Evolutionary conservation across 2,329 filamentous ascomycete genomes (phyloP), one percentile per base, ranked within the genome.

Genomic region (Colletotrichum plurivorum): DNA sequence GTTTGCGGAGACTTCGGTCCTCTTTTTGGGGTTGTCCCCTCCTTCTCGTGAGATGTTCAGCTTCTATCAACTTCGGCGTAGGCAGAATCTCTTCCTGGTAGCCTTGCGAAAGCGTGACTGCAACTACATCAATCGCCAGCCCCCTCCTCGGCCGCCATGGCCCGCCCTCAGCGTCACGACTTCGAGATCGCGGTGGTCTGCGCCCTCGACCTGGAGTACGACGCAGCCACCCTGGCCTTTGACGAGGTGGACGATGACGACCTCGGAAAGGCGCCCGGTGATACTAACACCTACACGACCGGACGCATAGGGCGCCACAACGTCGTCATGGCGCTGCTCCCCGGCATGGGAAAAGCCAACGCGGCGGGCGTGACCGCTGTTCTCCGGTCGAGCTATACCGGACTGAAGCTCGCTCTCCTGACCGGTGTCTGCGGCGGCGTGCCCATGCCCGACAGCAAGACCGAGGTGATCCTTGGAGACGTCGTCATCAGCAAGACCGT

Each of bases 151-250:
- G 5, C 4, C 41, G 41, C 41, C 13, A 43, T 43, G 41, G 41
- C 41, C 5, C 41, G 41, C 5, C 15, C 41, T 43, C 41, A 43
- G 16, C 41, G 16, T 8, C 41, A 71, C 27, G 69, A 72, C 10
- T 82, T 81, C 71, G 74, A 75, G n/a, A 71, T 81, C 48, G 78
- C 77, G 12, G 75, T 81, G 18, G 76, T 81, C 45, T 82, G 80
- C 65, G 78, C 80, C 5, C 69, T 81, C 15, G 65, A 72, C 18
- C 65, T 72, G 13, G 79, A 82, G 65, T 74, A 73, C 20, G 73
- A 77, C 39, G 79, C 78, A 22, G 74, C 78, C 13, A 25, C 67
- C 10, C 59, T 70, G 8, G 52, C 75, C 4, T 72, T 80, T 18
- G 78, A 81, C 57, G 61, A 77, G 20, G 54, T 72, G 73, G 71